Percentiles rank a stretch among this genome's conserved stretches.
Conservation (phyloP, 2,329 filamentous ascomycete species). For the Diplocarpon rosae region DNA sequence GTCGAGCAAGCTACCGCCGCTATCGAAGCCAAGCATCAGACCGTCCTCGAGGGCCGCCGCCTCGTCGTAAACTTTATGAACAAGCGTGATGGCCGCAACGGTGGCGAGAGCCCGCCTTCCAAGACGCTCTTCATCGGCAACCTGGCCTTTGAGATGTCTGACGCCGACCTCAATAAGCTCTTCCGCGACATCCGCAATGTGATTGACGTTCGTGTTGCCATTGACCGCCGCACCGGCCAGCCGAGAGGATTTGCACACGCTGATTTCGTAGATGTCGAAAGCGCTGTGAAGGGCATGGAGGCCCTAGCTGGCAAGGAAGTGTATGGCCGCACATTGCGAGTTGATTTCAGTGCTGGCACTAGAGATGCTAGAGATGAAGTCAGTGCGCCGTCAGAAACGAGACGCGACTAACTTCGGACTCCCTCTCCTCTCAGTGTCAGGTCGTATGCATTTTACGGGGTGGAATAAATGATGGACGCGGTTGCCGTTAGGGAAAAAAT, state of each 20-base stretch:
- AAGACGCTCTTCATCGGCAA: constrained; percentile 74
- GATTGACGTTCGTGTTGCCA: constrained; percentile 67
- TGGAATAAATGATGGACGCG: too few species aligned
- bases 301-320: constrained; percentile 44
- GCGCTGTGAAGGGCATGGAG: constrained; percentile 50
- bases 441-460: too few species aligned
- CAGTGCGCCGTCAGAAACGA: too few species aligned
- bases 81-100: constrained; percentile 14
- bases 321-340: constrained; percentile 52
- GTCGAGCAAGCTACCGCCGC: constrained; percentile 43
- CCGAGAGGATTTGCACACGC: constrained; percentile 77
- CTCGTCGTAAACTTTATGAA: constrained; percentile 46
- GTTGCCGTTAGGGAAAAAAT: too few species aligned
- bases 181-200: constrained; percentile 63
- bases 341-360: constrained; percentile 43
- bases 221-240: constrained; percentile 70
- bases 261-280: constrained; percentile 60
- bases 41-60: constrained; percentile 52
- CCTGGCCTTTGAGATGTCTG: constrained; percentile 76
- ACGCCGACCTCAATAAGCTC: constrained; percentile 68
- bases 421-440: too few species aligned
- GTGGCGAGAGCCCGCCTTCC: constrained; percentile 35
- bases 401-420: too few species aligned
- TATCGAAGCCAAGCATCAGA: constrained; percentile 45
- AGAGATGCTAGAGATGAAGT: background rate